Evolutionary conservation across 164 flowering plant species (phyloP).

Genomic region (Aristolochia californica): DNA sequence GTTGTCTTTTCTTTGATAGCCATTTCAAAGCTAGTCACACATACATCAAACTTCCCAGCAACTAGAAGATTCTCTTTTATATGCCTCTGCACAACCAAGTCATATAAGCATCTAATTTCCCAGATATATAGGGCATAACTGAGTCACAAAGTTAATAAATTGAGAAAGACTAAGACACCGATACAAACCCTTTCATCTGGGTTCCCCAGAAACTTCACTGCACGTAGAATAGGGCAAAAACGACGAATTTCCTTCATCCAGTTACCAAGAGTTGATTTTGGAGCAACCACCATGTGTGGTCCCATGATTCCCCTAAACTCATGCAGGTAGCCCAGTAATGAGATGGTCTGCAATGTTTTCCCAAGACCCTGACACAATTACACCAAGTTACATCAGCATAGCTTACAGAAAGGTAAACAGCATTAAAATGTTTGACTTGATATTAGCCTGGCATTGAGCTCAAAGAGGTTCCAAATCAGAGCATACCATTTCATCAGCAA

Average conservation of each 20-base stretch:
- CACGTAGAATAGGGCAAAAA: constrained; percentile 83
- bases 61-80: constrained; percentile 78
- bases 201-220: constrained; percentile 94
- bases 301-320: constrained; percentile 97
- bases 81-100: constrained; percentile 46
- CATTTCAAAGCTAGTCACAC: constrained; percentile 99
- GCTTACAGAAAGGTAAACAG: neutral
- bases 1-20: constrained; percentile 89
- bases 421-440: neutral
- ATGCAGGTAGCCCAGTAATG: constrained; percentile 83
- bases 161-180: neutral
- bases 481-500: constrained; percentile 97
- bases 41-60: constrained; percentile 96
- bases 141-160: neutral
- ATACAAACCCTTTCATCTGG: constrained; percentile 88
- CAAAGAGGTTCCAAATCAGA: neutral
- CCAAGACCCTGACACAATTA: constrained; percentile 75
- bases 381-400: neutral
- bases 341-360: constrained; percentile 93
- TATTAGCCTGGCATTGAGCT: no score
- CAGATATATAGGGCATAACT: neutral
- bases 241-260: constrained; percentile 98
- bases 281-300: constrained; percentile 99
- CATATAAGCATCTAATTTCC: neutral
- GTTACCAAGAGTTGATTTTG: constrained; percentile 98